Evolutionary conservation across 306 rosid genomes (phyloP), one percentile per base, ranked within the genome.

Genomic region (Cyclanthera cordifolia): DNA sequence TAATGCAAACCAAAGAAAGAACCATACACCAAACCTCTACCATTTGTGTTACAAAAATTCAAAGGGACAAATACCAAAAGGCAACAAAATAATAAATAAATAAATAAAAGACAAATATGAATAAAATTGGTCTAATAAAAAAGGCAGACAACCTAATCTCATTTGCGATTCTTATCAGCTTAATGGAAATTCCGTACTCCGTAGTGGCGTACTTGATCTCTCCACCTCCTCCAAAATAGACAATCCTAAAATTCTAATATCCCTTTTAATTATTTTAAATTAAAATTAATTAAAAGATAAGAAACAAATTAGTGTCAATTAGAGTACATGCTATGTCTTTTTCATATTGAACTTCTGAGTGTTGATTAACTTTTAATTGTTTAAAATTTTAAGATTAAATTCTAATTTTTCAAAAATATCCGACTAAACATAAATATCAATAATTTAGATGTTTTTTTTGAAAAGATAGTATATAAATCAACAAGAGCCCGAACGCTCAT

Each of bases 181-280:
- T 19, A 39, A 37, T 61, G 68, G 53, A 45, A 65, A 6, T 43
- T 65, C 70, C 70, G 70, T 65, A 65, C 70, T 65, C 70, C 70
- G 70, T 65, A 45, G 45, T 0, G 1, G 2, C 70, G 70, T 64
- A 64, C 69, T 63, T 20, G 19, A 63, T 61, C 30, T 10, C 3
- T 32, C n/a, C 30, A 17, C 20, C n/a, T 60, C 27, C 3, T 60
- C 0, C 3, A 11, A 12, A 55, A 55, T 14, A 19, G 0, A 39
- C 21, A 12, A 63, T 12, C 8, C 52, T 34, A 41, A 41, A 63
- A 11, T 11, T 9, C 8, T 41, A 13, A 20, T 1, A 45, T 64
- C 1, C 4, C 10, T 41, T 11, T 5, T 6, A 11, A 39, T 63
- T 41, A 17, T 11, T 37, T 9, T 4, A 24, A 16, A 6, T 30